Conservation (phyloP, 192 early-diverging fungal species). For the Oehlia diaphana region DNA sequence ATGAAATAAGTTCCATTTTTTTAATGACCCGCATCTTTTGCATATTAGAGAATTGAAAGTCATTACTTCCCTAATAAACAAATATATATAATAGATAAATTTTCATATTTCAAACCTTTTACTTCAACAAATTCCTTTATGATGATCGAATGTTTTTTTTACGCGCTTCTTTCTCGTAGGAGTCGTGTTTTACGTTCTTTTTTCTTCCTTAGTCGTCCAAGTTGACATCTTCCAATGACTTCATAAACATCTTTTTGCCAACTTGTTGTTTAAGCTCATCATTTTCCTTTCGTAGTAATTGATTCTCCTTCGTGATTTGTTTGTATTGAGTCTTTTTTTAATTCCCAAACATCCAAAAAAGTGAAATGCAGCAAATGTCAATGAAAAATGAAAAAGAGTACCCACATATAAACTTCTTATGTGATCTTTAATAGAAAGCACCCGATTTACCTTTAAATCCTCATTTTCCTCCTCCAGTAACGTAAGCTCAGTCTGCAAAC, state of each 20-base stretch:
- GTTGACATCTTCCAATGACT: conserved; percentile 20
- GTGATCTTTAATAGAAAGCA: conserved; percentile 1
- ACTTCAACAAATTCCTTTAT: background rate
- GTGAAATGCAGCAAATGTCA: background rate
- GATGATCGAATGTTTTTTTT: background rate
- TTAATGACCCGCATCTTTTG: background rate
- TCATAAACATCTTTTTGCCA: conserved; percentile 22
- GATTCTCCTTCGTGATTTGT: conserved; percentile 22
- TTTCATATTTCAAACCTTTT: background rate
- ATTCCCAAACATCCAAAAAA: background rate
- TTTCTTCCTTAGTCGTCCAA: conserved; percentile 10
- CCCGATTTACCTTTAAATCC: conserved; percentile 30
- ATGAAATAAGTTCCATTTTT: background rate
- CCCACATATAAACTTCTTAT: conserved; percentile 19
- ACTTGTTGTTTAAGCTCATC: conserved; percentile 27
- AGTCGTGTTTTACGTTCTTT: background rate
- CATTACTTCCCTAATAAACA: background rate
- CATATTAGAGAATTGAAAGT: background rate
- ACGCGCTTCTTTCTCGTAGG: background rate
- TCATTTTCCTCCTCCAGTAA: conserved; percentile 27
- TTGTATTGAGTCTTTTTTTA: conserved; percentile 19
- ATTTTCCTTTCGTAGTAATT: conserved; percentile 18
- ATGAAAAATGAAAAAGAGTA: conserved; percentile 16
- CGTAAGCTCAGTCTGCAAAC: conserved; percentile 26
- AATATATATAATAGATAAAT: background rate